These are phyloP conservation scores for Tylopilus microsporus DNA, from an alignment of 1,284 basidiomycete species.

Conservation along the genomic window DNA sequence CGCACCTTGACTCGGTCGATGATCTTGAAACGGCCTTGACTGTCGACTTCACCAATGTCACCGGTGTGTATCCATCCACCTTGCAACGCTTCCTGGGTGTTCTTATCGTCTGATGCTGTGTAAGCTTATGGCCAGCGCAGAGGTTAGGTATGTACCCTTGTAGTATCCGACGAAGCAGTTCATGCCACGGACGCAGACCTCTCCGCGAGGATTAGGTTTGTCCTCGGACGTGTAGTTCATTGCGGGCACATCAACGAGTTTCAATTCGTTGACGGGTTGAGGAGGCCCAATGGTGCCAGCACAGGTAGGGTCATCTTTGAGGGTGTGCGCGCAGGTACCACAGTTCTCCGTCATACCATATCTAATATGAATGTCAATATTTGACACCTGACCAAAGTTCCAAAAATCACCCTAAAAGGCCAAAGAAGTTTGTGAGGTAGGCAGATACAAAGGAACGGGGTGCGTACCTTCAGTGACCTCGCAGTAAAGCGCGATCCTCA, in stretches of 20 bases:
- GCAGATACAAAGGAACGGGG: conserved; percentile 1
- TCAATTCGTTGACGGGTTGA: conserved; percentile 71
- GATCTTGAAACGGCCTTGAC: conserved; percentile 78
- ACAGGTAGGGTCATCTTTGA: conserved; percentile 54
- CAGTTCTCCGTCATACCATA: conserved; percentile 81
- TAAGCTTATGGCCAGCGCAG: conserved; percentile 7
- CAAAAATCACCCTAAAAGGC: conserved; percentile 38
- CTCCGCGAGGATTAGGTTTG: conserved; percentile 88
- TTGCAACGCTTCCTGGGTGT: conserved; percentile 61
- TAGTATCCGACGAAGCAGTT: conserved; percentile 68
- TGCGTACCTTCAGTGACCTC: conserved; percentile 70
- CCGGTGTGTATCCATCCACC: conserved; percentile 94
- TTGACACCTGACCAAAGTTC: background rate
- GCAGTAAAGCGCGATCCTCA: conserved; percentile 72
- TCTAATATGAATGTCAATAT: conserved; percentile 10
- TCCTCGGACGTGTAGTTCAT: conserved; percentile 90
- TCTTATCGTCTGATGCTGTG: conserved; percentile 54
- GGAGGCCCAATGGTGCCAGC: conserved; percentile 79
- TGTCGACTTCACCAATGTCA: conserved; percentile 83
- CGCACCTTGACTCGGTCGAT: conserved; percentile 88
- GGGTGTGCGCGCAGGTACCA: conserved; percentile 53
- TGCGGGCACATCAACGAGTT: conserved; percentile 80
- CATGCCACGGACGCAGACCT: conserved; percentile 71
- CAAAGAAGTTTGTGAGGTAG: background rate
- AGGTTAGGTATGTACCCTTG: conserved; percentile 51